Percentiles rank a stretch among this genome's conserved stretches.
Conservation (phyloP, 2,329 filamentous ascomycete species). For the Aspergillus oerlinghausenensis region DNA sequence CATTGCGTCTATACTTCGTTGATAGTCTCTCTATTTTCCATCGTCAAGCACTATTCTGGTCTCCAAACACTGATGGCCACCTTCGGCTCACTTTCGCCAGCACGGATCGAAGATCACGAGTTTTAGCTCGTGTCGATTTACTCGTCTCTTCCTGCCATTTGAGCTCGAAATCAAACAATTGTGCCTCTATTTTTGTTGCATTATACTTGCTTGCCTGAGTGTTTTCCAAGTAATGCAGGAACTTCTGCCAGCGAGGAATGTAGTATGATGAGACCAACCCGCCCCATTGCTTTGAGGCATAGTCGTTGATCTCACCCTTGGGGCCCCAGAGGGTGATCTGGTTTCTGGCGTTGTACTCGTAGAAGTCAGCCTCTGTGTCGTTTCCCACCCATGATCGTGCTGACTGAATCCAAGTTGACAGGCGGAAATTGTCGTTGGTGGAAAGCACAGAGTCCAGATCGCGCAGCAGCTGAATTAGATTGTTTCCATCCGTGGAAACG, state of each 20-base stretch:
- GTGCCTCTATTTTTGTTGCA: neutral
- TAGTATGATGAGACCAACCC: constrained; percentile 48
- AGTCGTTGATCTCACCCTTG: constrained; percentile 46
- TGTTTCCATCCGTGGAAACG: constrained; percentile 22
- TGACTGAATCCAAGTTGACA: constrained; percentile 39
- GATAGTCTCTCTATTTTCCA: neutral
- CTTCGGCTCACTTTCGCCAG: neutral
- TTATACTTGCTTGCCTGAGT: neutral
- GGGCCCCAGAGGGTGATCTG: constrained; percentile 51
- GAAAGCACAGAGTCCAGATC: constrained; percentile 41
- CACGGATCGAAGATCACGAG: neutral
- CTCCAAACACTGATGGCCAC: neutral
- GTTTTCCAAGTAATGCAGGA: constrained; percentile 33
- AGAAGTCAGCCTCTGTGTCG: constrained; percentile 29
- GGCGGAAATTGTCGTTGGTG: constrained; percentile 41
- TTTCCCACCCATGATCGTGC: constrained; percentile 33
- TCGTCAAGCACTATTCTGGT: neutral
- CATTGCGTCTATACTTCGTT: neutral
- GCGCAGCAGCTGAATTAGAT: constrained; percentile 32
- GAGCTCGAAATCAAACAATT: neutral
- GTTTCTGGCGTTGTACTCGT: constrained; percentile 47
- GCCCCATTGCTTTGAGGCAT: constrained; percentile 48
- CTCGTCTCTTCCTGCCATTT: neutral
- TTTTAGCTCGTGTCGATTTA: neutral
- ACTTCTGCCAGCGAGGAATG: constrained; percentile 43